A percentile compares a stretch with the other conserved stretches of the same genome.
These are phyloP conservation scores for Malassezia arunalokei DNA, from an alignment of 1,284 basidiomycete species.

Conservation along the genomic window DNA sequence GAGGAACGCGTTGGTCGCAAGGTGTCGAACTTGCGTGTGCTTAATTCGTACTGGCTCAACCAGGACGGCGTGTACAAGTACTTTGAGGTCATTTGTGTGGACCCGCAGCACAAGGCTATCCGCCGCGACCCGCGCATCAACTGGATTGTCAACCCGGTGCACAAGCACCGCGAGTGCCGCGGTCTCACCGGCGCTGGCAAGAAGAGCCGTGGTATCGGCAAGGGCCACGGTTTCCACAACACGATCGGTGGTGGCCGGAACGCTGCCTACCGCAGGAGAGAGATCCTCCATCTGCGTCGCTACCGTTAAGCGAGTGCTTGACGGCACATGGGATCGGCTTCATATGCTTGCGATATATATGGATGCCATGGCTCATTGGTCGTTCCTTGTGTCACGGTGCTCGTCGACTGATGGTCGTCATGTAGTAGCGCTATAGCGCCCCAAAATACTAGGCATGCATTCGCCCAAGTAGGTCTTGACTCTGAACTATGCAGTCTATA, in stretches of 20 bases:
- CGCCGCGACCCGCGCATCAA: constrained; percentile 89
- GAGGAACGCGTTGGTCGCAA: constrained; percentile 96
- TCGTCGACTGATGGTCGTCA: too few species aligned
- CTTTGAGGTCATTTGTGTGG: constrained; percentile 96
- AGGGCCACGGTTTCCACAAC: constrained; percentile 90
- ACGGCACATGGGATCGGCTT: too few species aligned
- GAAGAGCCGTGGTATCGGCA: constrained; percentile 58
- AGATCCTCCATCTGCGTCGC: constrained; percentile 76
- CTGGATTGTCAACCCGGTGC: constrained; percentile 96
- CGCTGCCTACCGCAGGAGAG: constrained; percentile 87
- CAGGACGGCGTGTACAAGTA: constrained; percentile 99
- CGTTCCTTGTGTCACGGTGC: too few species aligned
- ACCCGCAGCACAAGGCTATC: constrained; percentile 82
- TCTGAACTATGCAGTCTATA: too few species aligned
- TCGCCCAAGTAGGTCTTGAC: too few species aligned
- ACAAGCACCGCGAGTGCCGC: constrained; percentile 95
- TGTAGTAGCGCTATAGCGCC: too few species aligned
- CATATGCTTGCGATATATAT: too few species aligned
- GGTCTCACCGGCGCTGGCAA: constrained; percentile 94
- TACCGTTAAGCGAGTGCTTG: constrained; percentile 63
- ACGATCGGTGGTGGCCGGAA: constrained; percentile 58
- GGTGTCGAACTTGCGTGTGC: constrained; percentile 86
- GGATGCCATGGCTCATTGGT: too few species aligned
- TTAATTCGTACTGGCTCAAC: constrained; percentile 97
- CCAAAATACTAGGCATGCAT: too few species aligned